These are phyloP conservation scores for Eutypa lata DNA, from an alignment of 2,329 filamentous ascomycete genomes.

Conservation along the genomic window DNA sequence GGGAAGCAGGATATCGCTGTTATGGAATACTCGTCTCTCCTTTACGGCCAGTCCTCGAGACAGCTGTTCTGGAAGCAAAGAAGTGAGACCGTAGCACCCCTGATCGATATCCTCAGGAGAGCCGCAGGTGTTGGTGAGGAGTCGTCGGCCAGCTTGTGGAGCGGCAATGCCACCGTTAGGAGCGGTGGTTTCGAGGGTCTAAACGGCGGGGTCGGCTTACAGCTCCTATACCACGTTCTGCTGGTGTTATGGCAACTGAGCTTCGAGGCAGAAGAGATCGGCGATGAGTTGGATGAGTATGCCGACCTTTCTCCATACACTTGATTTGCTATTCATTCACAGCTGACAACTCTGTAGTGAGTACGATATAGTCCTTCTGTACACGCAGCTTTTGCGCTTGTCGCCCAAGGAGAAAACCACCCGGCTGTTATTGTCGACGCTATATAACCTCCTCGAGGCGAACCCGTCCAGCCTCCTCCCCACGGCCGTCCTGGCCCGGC, in stretches of 20 bases:
- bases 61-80: slow-evolving; percentile 89
- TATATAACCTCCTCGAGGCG: slow-evolving; percentile 75
- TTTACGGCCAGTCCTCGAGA: slow-evolving; percentile 72
- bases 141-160: slow-evolving; percentile 60
- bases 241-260: slow-evolving; percentile 95
- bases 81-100: slow-evolving; percentile 76
- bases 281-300: slow-evolving; percentile 80
- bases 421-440: slow-evolving; percentile 81
- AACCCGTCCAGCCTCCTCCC: slow-evolving; percentile 75
- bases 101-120: slow-evolving; percentile 78
- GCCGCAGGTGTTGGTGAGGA: slow-evolving; percentile 70
- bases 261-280: slow-evolving; percentile 77
- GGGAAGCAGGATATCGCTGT: slow-evolving; percentile 95
- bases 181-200: slow-evolving; percentile 62
- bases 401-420: slow-evolving; percentile 99
- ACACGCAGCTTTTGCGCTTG: slow-evolving; percentile 85
- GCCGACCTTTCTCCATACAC: slow-evolving; percentile 28
- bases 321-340: not conserved
- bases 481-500: slow-evolving; percentile 78
- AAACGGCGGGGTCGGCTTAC: slow-evolving; percentile 83
- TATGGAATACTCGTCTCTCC: slow-evolving; percentile 80
- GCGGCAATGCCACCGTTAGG: slow-evolving; percentile 48
- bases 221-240: slow-evolving; percentile 90
- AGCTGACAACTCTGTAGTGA: slow-evolving; percentile 57
- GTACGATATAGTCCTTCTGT: slow-evolving; percentile 87